Evolutionary conservation across 108 stramenopile species (phyloP), one percentile per base, ranked within the genome.

Genomic region (Cyclotella kingstonii): DNA sequence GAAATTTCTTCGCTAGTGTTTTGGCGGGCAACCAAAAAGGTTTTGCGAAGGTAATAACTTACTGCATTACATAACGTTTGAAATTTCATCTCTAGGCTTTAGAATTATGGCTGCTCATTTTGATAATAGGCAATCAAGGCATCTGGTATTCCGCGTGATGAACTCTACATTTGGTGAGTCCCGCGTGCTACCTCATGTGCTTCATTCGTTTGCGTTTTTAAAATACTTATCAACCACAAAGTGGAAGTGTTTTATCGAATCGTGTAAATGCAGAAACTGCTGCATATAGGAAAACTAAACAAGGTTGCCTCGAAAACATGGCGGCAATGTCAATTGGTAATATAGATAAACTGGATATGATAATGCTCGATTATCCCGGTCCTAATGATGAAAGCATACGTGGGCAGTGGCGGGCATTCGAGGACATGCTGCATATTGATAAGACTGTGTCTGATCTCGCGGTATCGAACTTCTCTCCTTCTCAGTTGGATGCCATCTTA

Each of bases 321-420:
- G 81, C 63, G 27, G 74, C 77, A 5, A 81, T 85, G 59, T 63
- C 71, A 40, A 68, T 38, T 22, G 86, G 86, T 0, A 71, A 80
- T 18, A 84, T 89, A 31, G 79, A 81, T 54, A 81, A 83, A 41
- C 65, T 89, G 9, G 87, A 89, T 66, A 81, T 81, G 70, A 89
- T 89, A 35, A 89, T 89, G 87, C 56, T 89, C 12, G 87, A 89
- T 42, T 89, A 89, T 78, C 87, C 87, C 8, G 87, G 87, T 25
- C 76, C 87, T 14, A 82, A 88, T 64, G 71, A 76, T 36, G 81
- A 77, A 11, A 84, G 82, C n/a, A 81, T 89, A 31, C 73, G 66
- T 45, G 87, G 87, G 15, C 87, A 89, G 44, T 89, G 87, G 87
- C 51, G 29, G 10, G 64, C 81, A 41, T 83, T 89, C 50, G 84